Conservation (phyloP, 2,329 filamentous ascomycete genomes). For the Cordyceps militaris region DNA sequence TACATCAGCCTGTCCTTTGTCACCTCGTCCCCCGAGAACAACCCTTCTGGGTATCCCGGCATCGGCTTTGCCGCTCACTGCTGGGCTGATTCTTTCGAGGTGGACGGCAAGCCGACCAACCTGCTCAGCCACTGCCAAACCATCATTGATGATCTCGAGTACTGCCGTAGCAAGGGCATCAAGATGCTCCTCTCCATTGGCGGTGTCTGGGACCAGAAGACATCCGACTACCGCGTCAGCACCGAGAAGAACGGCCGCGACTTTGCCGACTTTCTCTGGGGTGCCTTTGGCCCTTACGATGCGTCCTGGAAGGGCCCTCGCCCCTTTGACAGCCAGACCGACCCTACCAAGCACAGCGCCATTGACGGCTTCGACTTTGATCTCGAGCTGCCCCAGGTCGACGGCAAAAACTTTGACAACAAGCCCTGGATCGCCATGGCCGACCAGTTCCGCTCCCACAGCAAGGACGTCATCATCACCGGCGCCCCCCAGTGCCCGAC, state of each 20-base stretch:
- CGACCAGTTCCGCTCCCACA: slow-evolving; percentile 27
- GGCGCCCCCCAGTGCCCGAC: slow-evolving; percentile 40
- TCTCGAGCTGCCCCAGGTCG: slow-evolving; percentile 29
- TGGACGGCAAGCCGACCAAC: slow-evolving; percentile 20
- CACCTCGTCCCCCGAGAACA: slow-evolving; percentile 31
- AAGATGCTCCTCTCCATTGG: slow-evolving; percentile 38
- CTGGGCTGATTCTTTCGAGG: slow-evolving; percentile 22
- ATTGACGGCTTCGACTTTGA: slow-evolving; percentile 40
- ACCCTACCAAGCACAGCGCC: slow-evolving; percentile 17
- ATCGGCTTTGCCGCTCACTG: slow-evolving; percentile 36
- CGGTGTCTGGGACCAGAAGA: slow-evolving; percentile 22
- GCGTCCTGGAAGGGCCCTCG: slow-evolving; percentile 27
- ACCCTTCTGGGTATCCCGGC: slow-evolving; percentile 27
- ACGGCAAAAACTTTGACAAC: slow-evolving; percentile 19
- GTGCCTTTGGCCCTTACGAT: slow-evolving; percentile 32
- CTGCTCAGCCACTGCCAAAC: slow-evolving; percentile 29
- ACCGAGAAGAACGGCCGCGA: slow-evolving; percentile 24
- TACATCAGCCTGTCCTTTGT: slow-evolving; percentile 34
- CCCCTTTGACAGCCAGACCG: slow-evolving; percentile 29
- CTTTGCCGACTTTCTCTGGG: slow-evolving; percentile 34
- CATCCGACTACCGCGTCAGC: slow-evolving; percentile 29
- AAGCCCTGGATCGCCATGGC: slow-evolving; percentile 33
- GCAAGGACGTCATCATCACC: slow-evolving; percentile 30
- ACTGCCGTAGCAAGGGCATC: slow-evolving; percentile 34
- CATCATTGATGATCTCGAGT: slow-evolving; percentile 33